Base-by-base conservation (phyloP, 352 stramenopile genomes). In the Pythium brassicae region DNA sequence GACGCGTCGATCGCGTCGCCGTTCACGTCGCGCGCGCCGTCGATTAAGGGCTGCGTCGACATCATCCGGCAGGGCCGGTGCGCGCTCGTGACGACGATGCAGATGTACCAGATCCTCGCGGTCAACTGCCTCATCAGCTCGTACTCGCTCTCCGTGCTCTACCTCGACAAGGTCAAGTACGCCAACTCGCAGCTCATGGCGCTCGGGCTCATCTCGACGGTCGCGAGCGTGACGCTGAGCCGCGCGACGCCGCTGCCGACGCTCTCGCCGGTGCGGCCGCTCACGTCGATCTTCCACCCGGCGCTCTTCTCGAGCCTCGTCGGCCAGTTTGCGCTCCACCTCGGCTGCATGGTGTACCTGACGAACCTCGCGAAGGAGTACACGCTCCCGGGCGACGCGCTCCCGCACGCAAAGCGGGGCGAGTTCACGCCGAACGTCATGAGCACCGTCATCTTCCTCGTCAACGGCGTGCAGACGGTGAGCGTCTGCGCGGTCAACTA, bases 401-500 rank as follows among this genome's bases (percentile, higher is more conserved):
- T 73, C 29, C n/a, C n/a, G n/a, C 71, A 85, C 67, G 72, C 78
- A 43, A 78, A 75, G 47, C 81, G 96, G 27, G 94, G 89, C 27
- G 83, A 96, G 37, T 99, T 99, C 76, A 90, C 97, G 66, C 97
- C 97, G 2, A 99, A 98, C 62, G 87, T 98, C 3, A 94, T 99
- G 69, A 99, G 99, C 67, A 98, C 95, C 1, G 95, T 97, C 25
- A 97, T 98, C 48, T 99, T 99, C 78, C 70, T 99, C 17, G 75
- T 99, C 39, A 98, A 91, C 60, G 82, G 90, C 35, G 73, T 98
- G 52, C 86, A 95, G 65, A 94, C 83, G 0, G 83, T 98, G n/a
- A 99, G 97, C 67, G 98, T 98, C n/a, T 99, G 99, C 63, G 80
- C 92, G 1, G 94, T 98, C 19, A 99, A 99, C 78, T 99, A 99